Percentiles rank a stretch among this genome's conserved stretches.
These are phyloP conservation scores for Heteromeles arbutifolia DNA, from an alignment of 306 rosid genomes.

Conservation along the genomic window DNA sequence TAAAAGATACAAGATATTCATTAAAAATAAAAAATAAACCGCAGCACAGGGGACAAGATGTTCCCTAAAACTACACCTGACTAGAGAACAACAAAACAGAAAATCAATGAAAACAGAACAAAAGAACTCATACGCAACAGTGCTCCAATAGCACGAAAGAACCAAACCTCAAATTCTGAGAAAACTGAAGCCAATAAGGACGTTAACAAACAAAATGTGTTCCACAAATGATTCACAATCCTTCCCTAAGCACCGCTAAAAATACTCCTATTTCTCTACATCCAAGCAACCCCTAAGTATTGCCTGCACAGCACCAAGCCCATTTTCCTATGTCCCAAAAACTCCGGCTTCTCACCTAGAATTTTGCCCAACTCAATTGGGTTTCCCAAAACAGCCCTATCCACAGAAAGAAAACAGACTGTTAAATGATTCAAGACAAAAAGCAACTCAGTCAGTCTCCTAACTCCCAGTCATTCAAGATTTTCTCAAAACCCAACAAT, in stretches of 20 bases:
- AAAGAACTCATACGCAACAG: neutral
- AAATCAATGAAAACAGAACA: neutral
- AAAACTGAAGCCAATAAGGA: neutral
- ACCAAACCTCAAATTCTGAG: neutral
- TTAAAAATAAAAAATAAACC: neutral
- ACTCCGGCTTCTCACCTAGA: neutral
- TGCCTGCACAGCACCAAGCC: neutral
- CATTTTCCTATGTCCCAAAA: neutral
- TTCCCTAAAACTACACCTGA: too few relatives aligned
- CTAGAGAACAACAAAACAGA: neutral
- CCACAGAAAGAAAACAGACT: neutral
- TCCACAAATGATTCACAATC: neutral
- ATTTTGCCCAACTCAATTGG: neutral
- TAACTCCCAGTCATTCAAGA: too few relatives aligned
- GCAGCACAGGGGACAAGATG: neutral
- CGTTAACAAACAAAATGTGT: neutral
- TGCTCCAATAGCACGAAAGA: neutral
- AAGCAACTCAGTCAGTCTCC: neutral
- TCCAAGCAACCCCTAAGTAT: neutral
- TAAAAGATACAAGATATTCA: neutral
- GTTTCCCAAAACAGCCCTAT: neutral
- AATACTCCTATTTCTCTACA: neutral
- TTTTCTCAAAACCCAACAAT: neutral
- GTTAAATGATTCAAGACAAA: neutral
- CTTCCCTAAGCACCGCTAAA: neutral